Conservation (phyloP, 2,329 filamentous ascomycete genomes). For the Ramularia endophylla region DNA sequence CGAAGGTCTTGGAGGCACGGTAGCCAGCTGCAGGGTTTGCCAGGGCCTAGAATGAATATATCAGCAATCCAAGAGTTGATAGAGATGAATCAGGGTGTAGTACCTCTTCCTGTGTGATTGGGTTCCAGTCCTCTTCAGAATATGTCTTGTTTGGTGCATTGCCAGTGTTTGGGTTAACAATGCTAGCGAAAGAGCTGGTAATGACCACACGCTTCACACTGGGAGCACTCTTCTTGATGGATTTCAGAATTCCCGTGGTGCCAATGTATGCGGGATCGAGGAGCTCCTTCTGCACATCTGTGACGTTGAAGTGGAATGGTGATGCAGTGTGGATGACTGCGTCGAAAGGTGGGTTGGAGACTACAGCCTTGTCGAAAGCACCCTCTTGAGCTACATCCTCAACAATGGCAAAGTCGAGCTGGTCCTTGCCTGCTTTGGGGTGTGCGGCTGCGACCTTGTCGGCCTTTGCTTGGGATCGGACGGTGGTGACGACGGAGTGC, state of each 20-base stretch:
- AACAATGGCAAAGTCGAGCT: constrained; percentile 61
- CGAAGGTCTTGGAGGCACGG: constrained; percentile 56
- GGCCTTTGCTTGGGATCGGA: constrained; percentile 56
- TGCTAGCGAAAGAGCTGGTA: constrained; percentile 63
- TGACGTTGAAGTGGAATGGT: constrained; percentile 69
- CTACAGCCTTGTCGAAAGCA: constrained; percentile 59
- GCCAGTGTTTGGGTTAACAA: constrained; percentile 52
- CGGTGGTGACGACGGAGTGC: constrained; percentile 58
- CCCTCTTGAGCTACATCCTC: constrained; percentile 63
- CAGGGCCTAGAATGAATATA: constrained; percentile 10
- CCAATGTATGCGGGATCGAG: constrained; percentile 58
- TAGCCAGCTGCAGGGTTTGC: constrained; percentile 40
- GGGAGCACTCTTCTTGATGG: constrained; percentile 55
- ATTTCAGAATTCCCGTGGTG: constrained; percentile 57
- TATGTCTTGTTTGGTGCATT: constrained; percentile 44
- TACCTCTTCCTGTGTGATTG: constrained; percentile 46
- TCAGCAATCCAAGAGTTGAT: too few species aligned
- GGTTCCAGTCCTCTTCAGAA: constrained; percentile 53
- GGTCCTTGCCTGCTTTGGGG: constrained; percentile 46
- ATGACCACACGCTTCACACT: constrained; percentile 68
- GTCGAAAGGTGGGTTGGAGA: constrained; percentile 61
- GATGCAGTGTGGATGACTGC: constrained; percentile 69
- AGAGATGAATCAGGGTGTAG: constrained; percentile 6
- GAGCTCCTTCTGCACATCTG: constrained; percentile 60
- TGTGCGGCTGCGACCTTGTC: constrained; percentile 54